Conservation (phyloP, 768 basidiomycete species). For the Clitopilus passeckerianus region DNA sequence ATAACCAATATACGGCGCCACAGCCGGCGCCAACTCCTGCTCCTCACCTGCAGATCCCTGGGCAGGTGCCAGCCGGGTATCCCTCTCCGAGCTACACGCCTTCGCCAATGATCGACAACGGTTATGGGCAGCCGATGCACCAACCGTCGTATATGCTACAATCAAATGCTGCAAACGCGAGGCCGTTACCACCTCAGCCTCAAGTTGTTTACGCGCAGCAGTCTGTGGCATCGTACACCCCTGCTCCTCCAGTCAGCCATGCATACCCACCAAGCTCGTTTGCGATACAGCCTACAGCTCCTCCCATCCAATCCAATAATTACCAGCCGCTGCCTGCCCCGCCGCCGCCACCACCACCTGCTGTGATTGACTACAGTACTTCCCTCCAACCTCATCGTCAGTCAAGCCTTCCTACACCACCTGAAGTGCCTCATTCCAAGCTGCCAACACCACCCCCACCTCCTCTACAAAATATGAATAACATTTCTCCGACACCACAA, state of each 20-base stretch:
- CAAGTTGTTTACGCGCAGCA: constrained; percentile 32
- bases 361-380: constrained; percentile 14
- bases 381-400: constrained; percentile 21
- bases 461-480: constrained; percentile 17
- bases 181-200: constrained; percentile 42
- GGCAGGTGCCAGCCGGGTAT: not conserved
- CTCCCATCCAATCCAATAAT: constrained; percentile 16
- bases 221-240: constrained; percentile 22
- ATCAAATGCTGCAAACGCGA: constrained; percentile 25
- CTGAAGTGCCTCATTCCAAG: constrained; percentile 30
- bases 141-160: constrained; percentile 23
- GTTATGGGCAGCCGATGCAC: constrained; percentile 20
- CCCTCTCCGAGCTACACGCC: constrained; percentile 31
- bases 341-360: constrained; percentile 22
- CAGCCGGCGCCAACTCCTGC: constrained; percentile 17
- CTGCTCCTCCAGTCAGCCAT: constrained; percentile 19
- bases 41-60: not conserved
- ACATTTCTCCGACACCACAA: not conserved
- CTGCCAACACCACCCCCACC: constrained; percentile 30
- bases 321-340: constrained; percentile 31
- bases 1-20: constrained; percentile 30
- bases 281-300: constrained; percentile 15
- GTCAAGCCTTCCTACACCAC: constrained; percentile 48
- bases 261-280: constrained; percentile 20
- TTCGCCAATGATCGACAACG: constrained; percentile 14